phyloP scores from a whole-genome alignment of 2,329 filamentous ascomycete genomes.

The Parastagonospora avenae region DNA sequence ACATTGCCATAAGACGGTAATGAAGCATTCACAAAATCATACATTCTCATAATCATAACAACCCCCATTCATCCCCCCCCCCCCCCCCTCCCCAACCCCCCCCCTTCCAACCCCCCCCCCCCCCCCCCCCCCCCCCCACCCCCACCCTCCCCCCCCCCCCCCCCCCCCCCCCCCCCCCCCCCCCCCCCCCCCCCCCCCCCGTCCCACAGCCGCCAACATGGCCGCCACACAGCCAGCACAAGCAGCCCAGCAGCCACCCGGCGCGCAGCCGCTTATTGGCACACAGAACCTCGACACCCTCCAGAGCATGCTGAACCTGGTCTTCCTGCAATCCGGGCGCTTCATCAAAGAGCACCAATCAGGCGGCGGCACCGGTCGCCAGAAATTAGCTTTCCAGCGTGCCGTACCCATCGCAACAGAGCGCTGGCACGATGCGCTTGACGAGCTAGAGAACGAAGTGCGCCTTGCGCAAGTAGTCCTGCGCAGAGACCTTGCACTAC shows the following conservation, averaged over 20 bases:
- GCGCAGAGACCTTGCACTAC: conserved; percentile 44
- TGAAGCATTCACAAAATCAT: too few species aligned
- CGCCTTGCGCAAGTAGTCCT: conserved; percentile 41
- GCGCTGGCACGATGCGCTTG: conserved; percentile 58
- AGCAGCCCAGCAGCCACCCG: conserved; percentile 10
- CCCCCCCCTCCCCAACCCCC: too few species aligned
- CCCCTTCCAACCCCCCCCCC: too few species aligned
- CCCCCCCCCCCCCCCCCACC: too few species aligned
- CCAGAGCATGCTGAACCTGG: conserved; percentile 54
- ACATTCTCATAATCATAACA: too few species aligned
- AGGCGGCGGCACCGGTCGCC: conserved; percentile 34
- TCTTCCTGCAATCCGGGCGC: conserved; percentile 52
- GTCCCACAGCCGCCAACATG: conserved; percentile 12
- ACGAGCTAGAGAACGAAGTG: conserved; percentile 56
- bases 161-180: too few species aligned
- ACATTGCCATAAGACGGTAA: too few species aligned
- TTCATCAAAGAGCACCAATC: conserved; percentile 50
- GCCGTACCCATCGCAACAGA: conserved; percentile 49
- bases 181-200: too few species aligned
- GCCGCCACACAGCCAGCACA: conserved; percentile 14
- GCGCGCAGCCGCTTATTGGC: conserved; percentile 14
- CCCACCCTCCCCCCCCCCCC: too few species aligned
- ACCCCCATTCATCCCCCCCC: too few species aligned
- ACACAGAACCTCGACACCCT: conserved; percentile 49
- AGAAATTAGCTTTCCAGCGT: conserved; percentile 42